These are phyloP conservation scores for Penicillium coffeae DNA, from an alignment of 495 filamentous ascomycete genomes.

Conservation along the genomic window DNA sequence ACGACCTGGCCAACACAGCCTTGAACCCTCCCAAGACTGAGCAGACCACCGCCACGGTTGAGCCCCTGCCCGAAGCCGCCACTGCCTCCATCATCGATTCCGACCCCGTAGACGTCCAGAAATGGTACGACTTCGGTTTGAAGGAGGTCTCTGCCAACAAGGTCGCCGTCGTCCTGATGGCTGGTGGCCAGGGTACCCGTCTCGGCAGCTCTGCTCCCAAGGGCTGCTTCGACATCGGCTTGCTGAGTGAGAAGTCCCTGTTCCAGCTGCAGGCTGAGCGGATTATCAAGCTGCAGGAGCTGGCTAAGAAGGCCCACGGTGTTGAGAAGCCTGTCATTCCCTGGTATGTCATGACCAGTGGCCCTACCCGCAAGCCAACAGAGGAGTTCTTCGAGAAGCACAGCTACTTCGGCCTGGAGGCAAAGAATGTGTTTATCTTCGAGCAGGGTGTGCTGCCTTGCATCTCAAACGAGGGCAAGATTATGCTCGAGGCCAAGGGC, in stretches of 20 bases:
- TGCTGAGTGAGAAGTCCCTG: constrained; percentile 86
- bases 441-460: constrained; percentile 97
- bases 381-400: constrained; percentile 89
- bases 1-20: constrained; percentile 75
- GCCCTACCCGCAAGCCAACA: constrained; percentile 88
- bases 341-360: constrained; percentile 99
- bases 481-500: constrained; percentile 84
- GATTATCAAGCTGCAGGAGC: constrained; percentile 78
- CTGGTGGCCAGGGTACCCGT: constrained; percentile 92
- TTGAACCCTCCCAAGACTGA: constrained; percentile 66
- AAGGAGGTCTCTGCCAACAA: constrained; percentile 82
- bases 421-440: constrained; percentile 86
- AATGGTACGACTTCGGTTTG: constrained; percentile 82
- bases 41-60: constrained; percentile 55
- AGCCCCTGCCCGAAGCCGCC: constrained; percentile 86
- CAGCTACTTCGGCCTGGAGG: constrained; percentile 81
- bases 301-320: constrained; percentile 69
- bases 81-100: constrained; percentile 92
- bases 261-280: constrained; percentile 97
- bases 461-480: constrained; percentile 97
- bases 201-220: constrained; percentile 94
- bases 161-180: constrained; percentile 94
- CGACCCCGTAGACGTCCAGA: constrained; percentile 68
- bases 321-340: constrained; percentile 71
- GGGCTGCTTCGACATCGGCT: constrained; percentile 92